These are phyloP conservation scores for Cyberlindnera mycetangii DNA, from an alignment of 805 yeast species.

Conservation along the genomic window DNA sequence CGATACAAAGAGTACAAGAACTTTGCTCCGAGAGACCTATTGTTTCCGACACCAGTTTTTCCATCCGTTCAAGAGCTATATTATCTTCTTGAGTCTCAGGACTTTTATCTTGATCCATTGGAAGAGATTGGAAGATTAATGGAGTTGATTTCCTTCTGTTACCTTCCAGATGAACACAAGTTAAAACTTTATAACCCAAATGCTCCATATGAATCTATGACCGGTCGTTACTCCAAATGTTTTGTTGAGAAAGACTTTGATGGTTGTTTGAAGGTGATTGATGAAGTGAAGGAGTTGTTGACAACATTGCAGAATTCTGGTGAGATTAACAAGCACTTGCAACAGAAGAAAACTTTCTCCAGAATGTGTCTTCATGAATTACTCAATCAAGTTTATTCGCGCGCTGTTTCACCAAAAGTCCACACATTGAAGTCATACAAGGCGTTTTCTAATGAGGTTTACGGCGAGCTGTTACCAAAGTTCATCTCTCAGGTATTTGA, in stretches of 20 bases:
- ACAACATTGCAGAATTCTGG: slow-evolving; percentile 32
- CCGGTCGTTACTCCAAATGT: slow-evolving; percentile 37
- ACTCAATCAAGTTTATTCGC: slow-evolving; percentile 65
- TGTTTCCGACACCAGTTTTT: slow-evolving; percentile 31
- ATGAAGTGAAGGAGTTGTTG: slow-evolving; percentile 43
- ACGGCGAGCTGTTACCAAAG: slow-evolving; percentile 84
- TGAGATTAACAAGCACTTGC: slow-evolving; percentile 31
- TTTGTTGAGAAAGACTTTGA: slow-evolving; percentile 31
- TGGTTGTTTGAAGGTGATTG: slow-evolving; percentile 33
- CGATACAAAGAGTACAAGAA: slow-evolving; percentile 30
- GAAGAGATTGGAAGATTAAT: slow-evolving; percentile 55
- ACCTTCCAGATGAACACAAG: slow-evolving; percentile 37
- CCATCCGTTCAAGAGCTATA: slow-evolving; percentile 51
- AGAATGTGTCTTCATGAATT: slow-evolving; percentile 58
- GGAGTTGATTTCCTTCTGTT: slow-evolving; percentile 39
- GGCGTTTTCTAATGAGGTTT: slow-evolving; percentile 87
- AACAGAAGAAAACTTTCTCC: slow-evolving; percentile 33
- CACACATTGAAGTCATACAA: slow-evolving; percentile 63
- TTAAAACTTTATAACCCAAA: slow-evolving; percentile 33
- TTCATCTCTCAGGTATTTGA: slow-evolving; percentile 66
- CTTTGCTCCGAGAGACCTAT: slow-evolving; percentile 24
- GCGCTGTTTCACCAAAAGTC: slow-evolving; percentile 77
- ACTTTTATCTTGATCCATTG: slow-evolving; percentile 59
- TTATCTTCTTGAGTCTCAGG: slow-evolving; percentile 46
- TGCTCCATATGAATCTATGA: slow-evolving; percentile 36